Evolutionary conservation across 164 flowering plant genomes (phyloP).

Genomic region (Platanus orientalis): DNA sequence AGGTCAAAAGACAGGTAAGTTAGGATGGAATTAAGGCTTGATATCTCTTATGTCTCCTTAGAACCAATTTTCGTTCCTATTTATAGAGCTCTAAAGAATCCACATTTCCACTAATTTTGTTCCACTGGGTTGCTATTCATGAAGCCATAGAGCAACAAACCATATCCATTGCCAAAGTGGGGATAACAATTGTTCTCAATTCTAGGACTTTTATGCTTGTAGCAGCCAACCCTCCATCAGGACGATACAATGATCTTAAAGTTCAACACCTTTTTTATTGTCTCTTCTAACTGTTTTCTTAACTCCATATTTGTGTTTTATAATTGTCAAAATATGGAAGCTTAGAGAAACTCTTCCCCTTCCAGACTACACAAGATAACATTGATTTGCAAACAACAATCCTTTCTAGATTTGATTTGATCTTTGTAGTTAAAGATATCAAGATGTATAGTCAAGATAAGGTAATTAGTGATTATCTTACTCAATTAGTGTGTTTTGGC

Average conservation of each 20-base stretch:
- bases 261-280: slow-evolving; percentile 30
- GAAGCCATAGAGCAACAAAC: slow-evolving; percentile 99
- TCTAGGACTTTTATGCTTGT: slow-evolving; percentile 99
- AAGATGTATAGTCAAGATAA: slow-evolving; percentile 88
- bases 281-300: neutral
- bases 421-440: slow-evolving; percentile 93
- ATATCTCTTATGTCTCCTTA: neutral
- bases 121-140: slow-evolving; percentile 92
- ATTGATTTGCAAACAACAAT: slow-evolving; percentile 98
- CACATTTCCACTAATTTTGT: slow-evolving; percentile 5
- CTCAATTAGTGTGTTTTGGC: neutral
- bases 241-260: slow-evolving; percentile 99
- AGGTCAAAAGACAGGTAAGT: slow-evolving; percentile 90
- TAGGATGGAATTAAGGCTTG: neutral
- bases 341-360: slow-evolving; percentile 15
- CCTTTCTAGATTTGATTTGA: slow-evolving; percentile 94
- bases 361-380: slow-evolving; percentile 97
- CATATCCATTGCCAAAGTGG: slow-evolving; percentile 99
- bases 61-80: neutral
- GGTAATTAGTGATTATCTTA: slow-evolving; percentile 38
- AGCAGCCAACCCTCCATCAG: slow-evolving; percentile 99
- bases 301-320: neutral
- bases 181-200: slow-evolving; percentile 97
- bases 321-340: neutral
- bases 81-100: neutral